These are phyloP conservation scores for Globisporangium middletonii DNA, from an alignment of 352 stramenopile genomes.

Conservation along the genomic window DNA sequence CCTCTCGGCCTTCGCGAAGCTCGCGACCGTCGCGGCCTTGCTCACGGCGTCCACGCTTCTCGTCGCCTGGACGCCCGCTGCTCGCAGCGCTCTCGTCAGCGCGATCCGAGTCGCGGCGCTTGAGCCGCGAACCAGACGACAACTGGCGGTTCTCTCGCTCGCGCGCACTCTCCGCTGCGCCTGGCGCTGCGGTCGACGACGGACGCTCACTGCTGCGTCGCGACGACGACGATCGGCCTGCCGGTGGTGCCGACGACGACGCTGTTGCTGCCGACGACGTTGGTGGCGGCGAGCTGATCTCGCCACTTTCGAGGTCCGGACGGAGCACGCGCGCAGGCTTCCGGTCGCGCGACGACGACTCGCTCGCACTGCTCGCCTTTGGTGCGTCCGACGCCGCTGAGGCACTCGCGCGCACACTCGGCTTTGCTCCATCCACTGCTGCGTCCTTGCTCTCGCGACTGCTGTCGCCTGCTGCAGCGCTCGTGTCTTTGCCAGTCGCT, in stretches of 20 bases:
- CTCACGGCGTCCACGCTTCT: conserved; percentile 25
- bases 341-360: conserved; percentile 7
- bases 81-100: conserved; percentile 9
- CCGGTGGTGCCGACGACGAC: not conserved
- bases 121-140: conserved; percentile 8
- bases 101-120: conserved; percentile 23
- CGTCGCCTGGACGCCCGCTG: conserved; percentile 21
- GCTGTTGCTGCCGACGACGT: not conserved
- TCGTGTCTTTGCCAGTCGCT: conserved; percentile 2
- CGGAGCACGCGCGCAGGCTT: conserved; percentile 20
- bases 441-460: not conserved
- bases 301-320: conserved; percentile 42
- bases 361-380: no score
- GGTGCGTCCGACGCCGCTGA: no score
- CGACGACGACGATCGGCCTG: not conserved
- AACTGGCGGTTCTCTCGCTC: not conserved
- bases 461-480: not conserved
- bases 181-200: not conserved
- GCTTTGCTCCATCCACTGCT: not conserved
- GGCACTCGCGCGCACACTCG: no score
- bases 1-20: conserved; percentile 15
- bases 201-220: conserved; percentile 11
- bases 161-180: not conserved
- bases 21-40: not conserved
- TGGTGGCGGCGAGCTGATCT: conserved; percentile 26